These are phyloP conservation scores for Fusarium nisikadoi DNA, from an alignment of 2,329 filamentous ascomycete species.

Conservation along the genomic window DNA sequence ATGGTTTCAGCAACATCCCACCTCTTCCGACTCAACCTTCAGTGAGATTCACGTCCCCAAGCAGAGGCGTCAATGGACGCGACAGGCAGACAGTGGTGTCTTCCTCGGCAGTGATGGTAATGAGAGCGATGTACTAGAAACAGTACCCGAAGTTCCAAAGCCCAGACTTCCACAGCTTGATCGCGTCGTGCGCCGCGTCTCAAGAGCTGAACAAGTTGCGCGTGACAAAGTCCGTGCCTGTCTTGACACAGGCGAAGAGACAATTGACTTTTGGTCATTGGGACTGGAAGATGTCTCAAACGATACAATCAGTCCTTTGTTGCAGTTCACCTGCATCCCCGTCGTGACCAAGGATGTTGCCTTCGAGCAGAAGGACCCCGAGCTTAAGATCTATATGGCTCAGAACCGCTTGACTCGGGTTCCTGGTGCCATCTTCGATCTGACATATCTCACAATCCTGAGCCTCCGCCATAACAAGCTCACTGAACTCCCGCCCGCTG, in stretches of 20 bases:
- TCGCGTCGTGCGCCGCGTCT: constrained; percentile 46
- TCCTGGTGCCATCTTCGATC: constrained; percentile 69
- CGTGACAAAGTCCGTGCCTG: constrained; percentile 61
- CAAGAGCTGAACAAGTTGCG: constrained; percentile 57
- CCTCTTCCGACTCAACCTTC: constrained; percentile 61
- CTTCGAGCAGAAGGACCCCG: constrained; percentile 68
- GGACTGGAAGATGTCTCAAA: constrained; percentile 65
- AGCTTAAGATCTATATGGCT: constrained; percentile 70
- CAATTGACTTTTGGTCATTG: constrained; percentile 70
- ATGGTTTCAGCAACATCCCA: constrained; percentile 73
- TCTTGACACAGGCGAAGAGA: constrained; percentile 68
- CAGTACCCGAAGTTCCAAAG: constrained; percentile 46
- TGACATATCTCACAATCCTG: constrained; percentile 71
- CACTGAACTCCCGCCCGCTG: constrained; percentile 67
- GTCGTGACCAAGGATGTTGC: constrained; percentile 65
- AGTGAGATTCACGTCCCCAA: constrained; percentile 53
- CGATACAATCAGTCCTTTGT: constrained; percentile 66
- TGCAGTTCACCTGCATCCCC: constrained; percentile 64
- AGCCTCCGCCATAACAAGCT: constrained; percentile 74
- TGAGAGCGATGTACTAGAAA: constrained; percentile 56
- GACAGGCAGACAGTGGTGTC: constrained; percentile 75
- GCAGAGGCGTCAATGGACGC: constrained; percentile 63
- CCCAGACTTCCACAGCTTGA: constrained; percentile 54
- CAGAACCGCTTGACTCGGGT: constrained; percentile 67
- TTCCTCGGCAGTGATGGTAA: constrained; percentile 72